These are phyloP conservation scores for Wallemia ichthyophaga DNA, from an alignment of 1,284 basidiomycete species.

Conservation along the genomic window DNA sequence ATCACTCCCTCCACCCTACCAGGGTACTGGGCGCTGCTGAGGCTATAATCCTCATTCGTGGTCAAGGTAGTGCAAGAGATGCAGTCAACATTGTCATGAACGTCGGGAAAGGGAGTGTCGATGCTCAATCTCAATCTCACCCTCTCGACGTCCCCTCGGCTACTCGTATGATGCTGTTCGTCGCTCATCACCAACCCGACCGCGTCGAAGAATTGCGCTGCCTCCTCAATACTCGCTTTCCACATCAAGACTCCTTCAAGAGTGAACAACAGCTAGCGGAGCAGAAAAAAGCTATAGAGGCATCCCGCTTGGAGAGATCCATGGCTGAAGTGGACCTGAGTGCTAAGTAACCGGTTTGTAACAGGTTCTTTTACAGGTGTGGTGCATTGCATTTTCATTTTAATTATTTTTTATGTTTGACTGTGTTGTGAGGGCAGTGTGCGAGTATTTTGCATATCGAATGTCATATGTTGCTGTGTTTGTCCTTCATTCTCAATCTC, in stretches of 20 bases:
- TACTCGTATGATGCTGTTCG: constrained; percentile 2
- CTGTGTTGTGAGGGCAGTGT: no score
- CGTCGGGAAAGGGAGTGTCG: constrained; percentile 3
- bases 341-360: background rate
- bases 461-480: no score
- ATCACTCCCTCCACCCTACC: constrained; percentile 7
- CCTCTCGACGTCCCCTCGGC: constrained; percentile 3
- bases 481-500: no score
- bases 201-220: constrained; percentile 10
- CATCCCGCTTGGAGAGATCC: background rate
- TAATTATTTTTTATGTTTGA: no score
- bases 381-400: background rate
- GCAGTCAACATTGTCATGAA: constrained; percentile 8
- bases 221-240: constrained; percentile 11
- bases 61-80: background rate
- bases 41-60: background rate
- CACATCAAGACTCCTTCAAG: constrained; percentile 16
- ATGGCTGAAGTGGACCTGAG: background rate
- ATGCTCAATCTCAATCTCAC: no score
- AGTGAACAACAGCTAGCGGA: constrained; percentile 9
- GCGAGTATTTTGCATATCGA: no score
- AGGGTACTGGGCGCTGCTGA: constrained; percentile 4
- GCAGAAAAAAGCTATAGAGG: constrained; percentile 6
- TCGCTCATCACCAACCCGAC: constrained; percentile 5
- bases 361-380: background rate